A percentile compares a stretch with the other conserved stretches of the same genome.
Evolutionary conservation across 768 basidiomycete genomes (phyloP).

Genomic region (Thelephora ganbajun): DNA sequence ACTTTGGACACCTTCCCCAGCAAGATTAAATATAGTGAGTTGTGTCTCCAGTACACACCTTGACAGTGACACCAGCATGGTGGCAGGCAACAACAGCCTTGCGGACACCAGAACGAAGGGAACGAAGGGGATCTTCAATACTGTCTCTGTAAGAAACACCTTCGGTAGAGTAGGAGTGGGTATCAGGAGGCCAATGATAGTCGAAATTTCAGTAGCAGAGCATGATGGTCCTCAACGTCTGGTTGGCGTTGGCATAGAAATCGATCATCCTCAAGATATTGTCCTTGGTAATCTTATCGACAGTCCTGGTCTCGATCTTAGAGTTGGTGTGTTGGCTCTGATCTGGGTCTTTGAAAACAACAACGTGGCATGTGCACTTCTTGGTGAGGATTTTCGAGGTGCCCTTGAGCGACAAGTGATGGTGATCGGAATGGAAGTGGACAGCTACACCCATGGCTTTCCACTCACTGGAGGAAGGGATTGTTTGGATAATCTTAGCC

Average conservation of each 20-base stretch:
- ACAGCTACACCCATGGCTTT: conserved; percentile 88
- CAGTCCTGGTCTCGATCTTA: conserved; percentile 39
- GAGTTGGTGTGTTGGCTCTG: conserved; percentile 12
- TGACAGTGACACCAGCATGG: too few species aligned
- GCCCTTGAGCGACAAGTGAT: conserved; percentile 78
- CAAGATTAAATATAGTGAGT: too few species aligned
- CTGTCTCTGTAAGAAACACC: too few species aligned
- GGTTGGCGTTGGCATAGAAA: conserved; percentile 96
- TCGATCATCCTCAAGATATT: conserved; percentile 91
- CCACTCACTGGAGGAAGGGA: conserved; percentile 94
- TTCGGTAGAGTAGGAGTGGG: too few species aligned
- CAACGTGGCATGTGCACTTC: conserved; percentile 66
- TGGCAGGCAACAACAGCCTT: too few species aligned
- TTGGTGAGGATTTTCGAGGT: conserved; percentile 91
- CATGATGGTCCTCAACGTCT: conserved; percentile 87
- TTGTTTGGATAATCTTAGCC: conserved; percentile 65
- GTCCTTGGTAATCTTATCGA: conserved; percentile 54
- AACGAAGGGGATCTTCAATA: too few species aligned
- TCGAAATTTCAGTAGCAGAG: conserved; percentile 84
- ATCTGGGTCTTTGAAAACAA: conserved; percentile 30
- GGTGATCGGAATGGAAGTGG: conserved; percentile 33
- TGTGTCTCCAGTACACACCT: too few species aligned
- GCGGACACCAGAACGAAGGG: too few species aligned
- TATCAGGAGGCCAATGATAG: too few species aligned
- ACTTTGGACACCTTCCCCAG: too few species aligned